Evolutionary conservation across 768 basidiomycete species (phyloP).

Genomic region (Gloeostereum incarnatum): DNA sequence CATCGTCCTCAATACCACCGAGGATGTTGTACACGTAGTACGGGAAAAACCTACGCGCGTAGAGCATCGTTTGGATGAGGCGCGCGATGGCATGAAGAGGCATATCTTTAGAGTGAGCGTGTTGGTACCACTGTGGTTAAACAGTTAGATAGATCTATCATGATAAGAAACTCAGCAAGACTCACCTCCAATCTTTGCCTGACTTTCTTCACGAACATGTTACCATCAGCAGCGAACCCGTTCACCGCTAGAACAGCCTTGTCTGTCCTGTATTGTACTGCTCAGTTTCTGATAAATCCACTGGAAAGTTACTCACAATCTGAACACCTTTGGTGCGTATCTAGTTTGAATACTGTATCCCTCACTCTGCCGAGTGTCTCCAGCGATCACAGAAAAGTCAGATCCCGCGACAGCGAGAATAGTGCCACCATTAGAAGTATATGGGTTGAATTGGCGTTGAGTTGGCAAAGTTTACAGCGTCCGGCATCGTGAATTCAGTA

Average conservation of each 20-base stretch:
- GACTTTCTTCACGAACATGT: constrained; percentile 95
- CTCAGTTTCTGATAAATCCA: constrained; percentile 1
- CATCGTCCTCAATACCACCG: constrained; percentile 93
- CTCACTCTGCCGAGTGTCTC: constrained; percentile 93
- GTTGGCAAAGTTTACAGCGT: constrained; percentile 26
- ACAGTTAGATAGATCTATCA: constrained; percentile 1
- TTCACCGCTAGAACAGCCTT: constrained; percentile 92
- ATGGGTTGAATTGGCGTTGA: constrained; percentile 74
- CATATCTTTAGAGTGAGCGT: constrained; percentile 97
- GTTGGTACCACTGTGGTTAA: constrained; percentile 91
- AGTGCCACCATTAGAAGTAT: constrained; percentile 91
- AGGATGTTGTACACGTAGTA: constrained; percentile 98
- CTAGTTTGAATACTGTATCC: constrained; percentile 98
- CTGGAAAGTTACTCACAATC: constrained; percentile 49
- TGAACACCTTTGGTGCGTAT: constrained; percentile 93
- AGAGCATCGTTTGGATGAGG: constrained; percentile 97
- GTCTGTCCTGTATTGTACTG: constrained; percentile 61
- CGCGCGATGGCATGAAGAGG: constrained; percentile 95
- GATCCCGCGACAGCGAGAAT: constrained; percentile 93
- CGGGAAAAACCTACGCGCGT: constrained; percentile 94
- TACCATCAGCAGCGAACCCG: constrained; percentile 95
- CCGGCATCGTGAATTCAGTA: no score
- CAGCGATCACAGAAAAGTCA: constrained; percentile 91
- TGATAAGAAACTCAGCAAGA: constrained; percentile 6
- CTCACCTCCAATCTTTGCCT: constrained; percentile 90